A percentile compares a stretch with the other conserved stretches of the same genome.
phyloP scores from a whole-genome alignment of 2,329 filamentous ascomycete species.

The Phialemonium atrogriseum region DNA sequence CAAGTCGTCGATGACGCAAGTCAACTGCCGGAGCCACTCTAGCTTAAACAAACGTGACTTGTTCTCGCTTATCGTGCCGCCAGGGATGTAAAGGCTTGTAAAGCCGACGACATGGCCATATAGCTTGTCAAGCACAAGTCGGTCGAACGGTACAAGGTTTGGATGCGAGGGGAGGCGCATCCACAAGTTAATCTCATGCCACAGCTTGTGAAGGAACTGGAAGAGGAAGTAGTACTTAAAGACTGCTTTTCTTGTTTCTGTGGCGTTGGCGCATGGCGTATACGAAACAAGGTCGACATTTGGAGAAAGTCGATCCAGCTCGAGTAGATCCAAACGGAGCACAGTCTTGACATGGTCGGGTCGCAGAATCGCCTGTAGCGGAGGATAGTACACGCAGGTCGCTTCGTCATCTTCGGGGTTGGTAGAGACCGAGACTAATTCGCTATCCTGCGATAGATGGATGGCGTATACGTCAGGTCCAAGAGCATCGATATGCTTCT shows the following conservation, averaged over 20 bases:
- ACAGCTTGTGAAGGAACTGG: constrained; percentile 9
- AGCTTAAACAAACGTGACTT: constrained; percentile 22
- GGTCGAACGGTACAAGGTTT: constrained; percentile 24
- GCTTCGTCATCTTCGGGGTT: constrained; percentile 1
- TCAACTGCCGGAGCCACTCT: constrained; percentile 26
- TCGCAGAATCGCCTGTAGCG: not conserved
- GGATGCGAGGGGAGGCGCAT: constrained; percentile 24
- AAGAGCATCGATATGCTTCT: constrained; percentile 13
- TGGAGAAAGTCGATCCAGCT: constrained; percentile 8
- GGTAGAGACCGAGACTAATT: constrained; percentile 1
- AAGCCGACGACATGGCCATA: constrained; percentile 12
- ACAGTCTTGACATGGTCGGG: constrained; percentile 5
- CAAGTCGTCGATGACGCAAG: constrained; percentile 25
- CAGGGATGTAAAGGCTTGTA: constrained; percentile 20
- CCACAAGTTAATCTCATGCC: constrained; percentile 25
- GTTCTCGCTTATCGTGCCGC: constrained; percentile 23
- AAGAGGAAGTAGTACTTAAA: constrained; percentile 25
- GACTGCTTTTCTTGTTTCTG: constrained; percentile 9
- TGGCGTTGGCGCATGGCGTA: not conserved
- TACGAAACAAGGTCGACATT: constrained; percentile 9
- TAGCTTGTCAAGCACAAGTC: constrained; percentile 19
- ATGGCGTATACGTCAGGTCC: constrained; percentile 13
- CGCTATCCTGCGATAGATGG: constrained; percentile 13
- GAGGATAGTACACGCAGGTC: constrained; percentile 2
- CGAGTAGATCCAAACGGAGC: constrained; percentile 4